These are phyloP conservation scores for Westerdykella aurantiaca DNA, from an alignment of 2,329 filamentous ascomycete species.

Conservation along the genomic window DNA sequence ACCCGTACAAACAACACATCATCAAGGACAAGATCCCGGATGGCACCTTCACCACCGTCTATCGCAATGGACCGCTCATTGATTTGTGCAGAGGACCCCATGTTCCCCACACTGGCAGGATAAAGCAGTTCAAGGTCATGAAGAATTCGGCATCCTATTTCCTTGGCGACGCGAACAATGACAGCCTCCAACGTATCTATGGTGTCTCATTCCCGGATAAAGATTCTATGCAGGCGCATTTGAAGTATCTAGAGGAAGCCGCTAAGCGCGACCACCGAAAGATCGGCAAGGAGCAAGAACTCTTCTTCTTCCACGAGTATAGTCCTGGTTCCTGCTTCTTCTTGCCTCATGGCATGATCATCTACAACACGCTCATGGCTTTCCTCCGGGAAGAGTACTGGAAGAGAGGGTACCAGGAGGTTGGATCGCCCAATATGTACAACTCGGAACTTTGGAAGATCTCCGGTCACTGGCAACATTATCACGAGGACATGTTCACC, in stretches of 20 bases:
- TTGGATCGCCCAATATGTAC: constrained; percentile 95
- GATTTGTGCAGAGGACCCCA: constrained; percentile 94
- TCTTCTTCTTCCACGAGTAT: constrained; percentile 92
- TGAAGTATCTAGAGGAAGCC: constrained; percentile 95
- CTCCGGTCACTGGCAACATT: constrained; percentile 87
- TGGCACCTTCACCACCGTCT: constrained; percentile 87
- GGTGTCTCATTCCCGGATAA: constrained; percentile 97
- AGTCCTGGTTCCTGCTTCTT: constrained; percentile 94
- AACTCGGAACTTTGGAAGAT: constrained; percentile 90
- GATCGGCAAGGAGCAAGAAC: constrained; percentile 90
- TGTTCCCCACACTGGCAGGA: constrained; percentile 85
- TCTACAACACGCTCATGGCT: constrained; percentile 81
- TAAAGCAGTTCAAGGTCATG: constrained; percentile 92
- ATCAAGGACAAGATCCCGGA: constrained; percentile 89
- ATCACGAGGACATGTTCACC: constrained; percentile 95
- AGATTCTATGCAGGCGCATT: constrained; percentile 86
- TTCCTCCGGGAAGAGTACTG: constrained; percentile 85
- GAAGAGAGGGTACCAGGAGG: constrained; percentile 89
- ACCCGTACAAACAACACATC: constrained; percentile 97
- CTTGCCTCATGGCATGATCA: constrained; percentile 84
- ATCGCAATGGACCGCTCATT: constrained; percentile 87
- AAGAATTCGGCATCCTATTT: constrained; percentile 86
- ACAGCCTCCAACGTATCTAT: constrained; percentile 93
- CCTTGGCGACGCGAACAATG: constrained; percentile 86
- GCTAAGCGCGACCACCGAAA: constrained; percentile 93